A percentile compares a stretch with the other conserved stretches of the same genome.
phyloP scores from a whole-genome alignment of 768 basidiomycete genomes.

The Lentinula detonsa region DNA sequence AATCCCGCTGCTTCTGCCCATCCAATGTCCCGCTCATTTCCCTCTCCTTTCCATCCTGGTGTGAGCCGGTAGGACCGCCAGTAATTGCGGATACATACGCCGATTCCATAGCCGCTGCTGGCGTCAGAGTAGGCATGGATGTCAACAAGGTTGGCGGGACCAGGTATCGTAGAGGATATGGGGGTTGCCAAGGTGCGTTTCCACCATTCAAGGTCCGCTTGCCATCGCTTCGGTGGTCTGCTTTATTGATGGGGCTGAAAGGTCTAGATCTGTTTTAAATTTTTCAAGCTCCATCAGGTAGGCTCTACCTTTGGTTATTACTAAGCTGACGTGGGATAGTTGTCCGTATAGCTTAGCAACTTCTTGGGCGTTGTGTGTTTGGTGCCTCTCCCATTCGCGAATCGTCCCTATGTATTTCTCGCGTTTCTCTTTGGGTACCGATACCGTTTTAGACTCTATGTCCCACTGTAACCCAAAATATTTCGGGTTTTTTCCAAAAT shows the following conservation, averaged over 20 bases:
- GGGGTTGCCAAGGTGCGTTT: not conserved
- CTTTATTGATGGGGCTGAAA: constrained; percentile 4
- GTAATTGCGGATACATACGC: constrained; percentile 24
- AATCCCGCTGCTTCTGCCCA: constrained; percentile 10
- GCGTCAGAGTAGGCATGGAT: constrained; percentile 30
- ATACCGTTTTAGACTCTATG: constrained; percentile 13
- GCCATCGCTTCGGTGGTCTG: no score
- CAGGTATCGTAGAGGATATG: constrained; percentile 8
- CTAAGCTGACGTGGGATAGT: constrained; percentile 21
- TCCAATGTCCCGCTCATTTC: constrained; percentile 5
- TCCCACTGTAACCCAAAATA: constrained; percentile 34
- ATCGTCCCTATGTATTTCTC: constrained; percentile 8
- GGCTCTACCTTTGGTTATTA: not conserved
- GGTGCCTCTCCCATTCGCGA: constrained; percentile 2
- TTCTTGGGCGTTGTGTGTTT: constrained; percentile 11
- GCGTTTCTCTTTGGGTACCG: constrained; percentile 20
- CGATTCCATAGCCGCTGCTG: constrained; percentile 27
- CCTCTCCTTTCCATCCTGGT: constrained; percentile 6
- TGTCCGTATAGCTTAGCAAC: constrained; percentile 23
- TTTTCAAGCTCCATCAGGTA: no score
- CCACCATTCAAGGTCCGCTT: no score
- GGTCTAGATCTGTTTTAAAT: constrained; percentile 16
- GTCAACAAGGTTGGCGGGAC: constrained; percentile 16
- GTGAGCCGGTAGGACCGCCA: constrained; percentile 15
- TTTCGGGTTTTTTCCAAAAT: constrained; percentile 14